Evolutionary conservation across 164 flowering plant genomes (phyloP), one percentile per base, ranked within the genome.

Genomic region (Piper longum): DNA sequence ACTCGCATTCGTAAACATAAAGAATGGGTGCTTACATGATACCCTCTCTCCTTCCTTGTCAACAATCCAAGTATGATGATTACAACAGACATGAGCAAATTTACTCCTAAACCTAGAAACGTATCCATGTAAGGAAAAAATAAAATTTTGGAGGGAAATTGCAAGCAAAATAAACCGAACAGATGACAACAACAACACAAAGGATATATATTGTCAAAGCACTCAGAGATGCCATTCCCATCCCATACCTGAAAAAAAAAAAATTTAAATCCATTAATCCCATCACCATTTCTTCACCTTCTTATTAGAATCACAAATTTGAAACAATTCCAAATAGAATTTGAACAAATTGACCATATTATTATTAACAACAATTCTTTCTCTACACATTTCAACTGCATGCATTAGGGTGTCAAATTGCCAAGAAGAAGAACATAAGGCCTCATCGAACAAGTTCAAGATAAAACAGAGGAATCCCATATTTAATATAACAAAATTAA

Each of bases 121-220:
- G 95, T 87, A 65, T 58, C 12, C 56, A 55, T 17, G 76, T 75
- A 82, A 84, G 80, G 81, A 70, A 70, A 56, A 48, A 52, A 43
- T 43, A 9, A 60, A 58, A 65, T 56, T 63, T 40, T 11, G 43
- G 16, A 44, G 14, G 57, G 52, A 14, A 48, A 48, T 2, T 48
- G 52, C 11, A 44, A 44, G 11, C 14, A 48, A 48, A 12, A 48
- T 0, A 2, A 19, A 52, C 6, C 5, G 42, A 54, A n/a, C 12
- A 57, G 4, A 2, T n/a, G 54, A 57, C 0, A 39, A 54, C 4
- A 54, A 65, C 13, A 42, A 12, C n/a, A 56, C 45, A 44, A 82
- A 86, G 91, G 96, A 89, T 89, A 89, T 89, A 89, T 59, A 71
- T 83, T 43, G 41, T 70, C 70, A 13, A 89, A 83, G 71, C 93